Base-by-base conservation (phyloP, 1,139 yeast genomes). In the Yamadazyma pseudoaaseri region DNA sequence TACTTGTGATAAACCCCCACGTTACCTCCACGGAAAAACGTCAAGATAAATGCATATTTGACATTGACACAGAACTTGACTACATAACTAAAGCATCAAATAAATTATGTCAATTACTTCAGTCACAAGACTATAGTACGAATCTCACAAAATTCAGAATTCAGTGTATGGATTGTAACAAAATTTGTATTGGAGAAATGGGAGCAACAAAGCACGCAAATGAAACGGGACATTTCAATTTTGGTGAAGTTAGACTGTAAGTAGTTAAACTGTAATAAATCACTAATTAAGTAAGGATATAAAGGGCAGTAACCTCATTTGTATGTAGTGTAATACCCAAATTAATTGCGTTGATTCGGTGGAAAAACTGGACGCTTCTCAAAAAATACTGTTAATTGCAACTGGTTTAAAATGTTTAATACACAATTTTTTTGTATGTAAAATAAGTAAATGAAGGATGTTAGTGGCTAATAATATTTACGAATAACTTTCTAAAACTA, bases 151-250 rank as follows among this genome's bases (percentile, higher is more conserved):
- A 65, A 1, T 82, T 81, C 47, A 56, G 75, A 23, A 69, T 83
- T 15, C 60, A 76, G 35, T 85, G 92, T 49, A 63, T 75, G 27
- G 65, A 61, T 4, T 85, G 94, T 52, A 70, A 75, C 18, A 52
- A 55, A 22, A 54, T 68, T 1, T 57, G 83, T 29, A 66, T 67
- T 3, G 92, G 94, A 3, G 90, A 84, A 52, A 71, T 65, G 43
- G 84, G 79, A 6, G 89, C 86, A 0, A 65, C 77, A 6, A 66
- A 67, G 43, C 94, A 85, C 58, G 90, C 92, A 4, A 68, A 70
- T 41, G 55, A 58, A 6, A 78, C 84, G 1, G 83, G 82, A 2
- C 94, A 85, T 52, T 60, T 56, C 20, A 70, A 70, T 34, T 84
- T 83, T 56, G 86, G 86, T 2, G 90, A 84, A 48, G 45, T 41